A percentile compares a stretch with the other conserved stretches of the same genome.
Conservation (phyloP, 2,329 filamentous ascomycete genomes). For the Cephalotrichum gorgonifer region DNA sequence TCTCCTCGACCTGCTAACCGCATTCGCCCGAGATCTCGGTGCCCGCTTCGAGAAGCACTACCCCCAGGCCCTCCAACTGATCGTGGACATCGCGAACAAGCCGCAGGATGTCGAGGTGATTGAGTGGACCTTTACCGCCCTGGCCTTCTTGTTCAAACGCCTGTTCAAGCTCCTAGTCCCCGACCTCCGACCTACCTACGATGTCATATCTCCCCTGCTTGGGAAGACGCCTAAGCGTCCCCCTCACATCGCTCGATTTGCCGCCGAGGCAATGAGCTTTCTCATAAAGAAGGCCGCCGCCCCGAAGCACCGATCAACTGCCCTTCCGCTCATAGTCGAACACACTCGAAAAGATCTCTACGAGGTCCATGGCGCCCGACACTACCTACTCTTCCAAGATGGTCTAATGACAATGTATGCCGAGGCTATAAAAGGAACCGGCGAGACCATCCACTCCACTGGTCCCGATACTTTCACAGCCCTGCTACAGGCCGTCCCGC, state of each 20-base stretch:
- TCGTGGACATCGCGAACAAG: slow-evolving; percentile 68
- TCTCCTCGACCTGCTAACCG: slow-evolving; percentile 75
- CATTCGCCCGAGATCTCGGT: slow-evolving; percentile 91
- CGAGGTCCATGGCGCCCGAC: slow-evolving; percentile 38
- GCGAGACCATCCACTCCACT: slow-evolving; percentile 48
- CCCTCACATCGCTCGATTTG: slow-evolving; percentile 80
- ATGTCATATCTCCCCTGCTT: slow-evolving; percentile 73
- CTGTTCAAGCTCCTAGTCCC: slow-evolving; percentile 78
- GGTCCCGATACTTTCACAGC: slow-evolving; percentile 41
- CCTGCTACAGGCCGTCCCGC: slow-evolving; percentile 40
- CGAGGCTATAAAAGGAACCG: slow-evolving; percentile 62
- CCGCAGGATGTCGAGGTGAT: slow-evolving; percentile 79
- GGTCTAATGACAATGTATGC: slow-evolving; percentile 88
- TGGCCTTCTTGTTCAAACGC: slow-evolving; percentile 97
- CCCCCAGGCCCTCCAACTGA: slow-evolving; percentile 59
- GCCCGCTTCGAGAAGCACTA: slow-evolving; percentile 84
- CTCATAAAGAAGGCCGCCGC: slow-evolving; percentile 80
- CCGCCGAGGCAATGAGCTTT: slow-evolving; percentile 91
- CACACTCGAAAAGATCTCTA: slow-evolving; percentile 63
- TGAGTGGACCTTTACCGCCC: slow-evolving; percentile 90
- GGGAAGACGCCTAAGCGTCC: slow-evolving; percentile 73
- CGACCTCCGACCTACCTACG: slow-evolving; percentile 74
- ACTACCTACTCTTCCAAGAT: slow-evolving; percentile 64
- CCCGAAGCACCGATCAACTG: slow-evolving; percentile 62
- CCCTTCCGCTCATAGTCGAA: slow-evolving; percentile 59